Base-by-base conservation (phyloP, 1,139 yeast genomes). In the Geotrichum carabidarum region DNA sequence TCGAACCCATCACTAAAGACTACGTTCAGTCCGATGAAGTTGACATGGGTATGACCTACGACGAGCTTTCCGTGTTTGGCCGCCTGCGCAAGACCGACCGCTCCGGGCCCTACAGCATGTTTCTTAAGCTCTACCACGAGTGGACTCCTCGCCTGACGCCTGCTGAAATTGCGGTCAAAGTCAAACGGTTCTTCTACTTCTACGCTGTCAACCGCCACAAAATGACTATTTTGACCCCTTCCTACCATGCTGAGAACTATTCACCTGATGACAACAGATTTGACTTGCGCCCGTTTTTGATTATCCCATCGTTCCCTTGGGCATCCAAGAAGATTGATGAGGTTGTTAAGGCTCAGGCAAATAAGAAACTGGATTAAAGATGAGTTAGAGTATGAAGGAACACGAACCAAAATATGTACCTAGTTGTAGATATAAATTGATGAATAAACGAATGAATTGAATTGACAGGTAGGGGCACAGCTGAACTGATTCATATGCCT, bases 11-110 rank as follows among this genome's bases (percentile, higher is more conserved):
- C 54, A 91, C 99, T 0, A 82, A 86, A 61, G 78, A 82, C 58
- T 91, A 93, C 65, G 95, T 90, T 12, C 99, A 93, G 71, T 86
- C 95, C 47, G 99, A 93, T 69, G 99, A 93, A 69, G 83, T 81
- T 8, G 99, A 93, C 68, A 93, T 93, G 99, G 99, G 99, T 1
- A 86, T 94, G 86, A 86, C 96, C 0, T 93, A 93, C 66, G 96
- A 90, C 60, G 99, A 93, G 68, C 78, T 93, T 57, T 85, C 96
- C 35, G 76, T 86, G 12, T 91, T 93, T 74, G 99, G 99, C n/a
- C 79, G 85, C 57, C 78, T 93, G 59, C 80, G 99, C 60, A 93
- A 93, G 71, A 85, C 93, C 50, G 90, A 88, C 51, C 90, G 91
- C 71, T 88, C 96, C 71, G 99, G 99, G 0, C 99, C 99, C 3